Evolutionary conservation across 139 green algal genomes (phyloP), one percentile per base, ranked within the genome.

Genomic region (Helicosporidium sp.): DNA sequence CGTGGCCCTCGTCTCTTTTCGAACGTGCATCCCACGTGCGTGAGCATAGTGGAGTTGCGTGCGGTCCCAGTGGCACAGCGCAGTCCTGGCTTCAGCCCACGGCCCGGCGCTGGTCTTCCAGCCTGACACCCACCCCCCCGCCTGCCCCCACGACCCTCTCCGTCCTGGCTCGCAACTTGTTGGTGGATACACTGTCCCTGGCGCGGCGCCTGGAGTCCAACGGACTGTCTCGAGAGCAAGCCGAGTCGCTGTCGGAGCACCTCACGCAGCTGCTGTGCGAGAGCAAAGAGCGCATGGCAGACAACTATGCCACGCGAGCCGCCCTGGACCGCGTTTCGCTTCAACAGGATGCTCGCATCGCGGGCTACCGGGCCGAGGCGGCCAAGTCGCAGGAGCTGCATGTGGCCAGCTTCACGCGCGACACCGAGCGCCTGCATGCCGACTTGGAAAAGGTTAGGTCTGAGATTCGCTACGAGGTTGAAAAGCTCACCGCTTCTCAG

Each of bases 401-500:
- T 35, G 44, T 55, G 17, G 56, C 65, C n/a, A 55, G 56, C 17
- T 66, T 77, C 16, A 75, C 55, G 2, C 41, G 73, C 34, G 84
- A 94, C 52, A 69, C 80, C 16, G 84, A 94, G 50, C 64, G 84
- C 41, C 67, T 93, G 58, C 68, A 79, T 47, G 72, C 57, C 17
- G 79, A 75, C 52, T 49, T 93, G n/a, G 85, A 93, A 24, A 93
- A 89, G 44, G 75, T 92, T 41, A 57, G 72, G n/a, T 62, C 61
- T 17, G 85, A 95, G 60, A 72, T 37, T 68, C 87, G 78, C 44
- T 86, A 93, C 55, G 84, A 94, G 45, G 77, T 94, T 3, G 85
- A 95, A 66, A 94, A 94, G 56, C 68, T 94, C 6, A 89, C 66
- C 20, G 69, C 85, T 5, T 84, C 70, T 41, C 85, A 94, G 63